Conservation (phyloP, 2,329 filamentous ascomycete species). For the Pseudocercospora musae region DNA sequence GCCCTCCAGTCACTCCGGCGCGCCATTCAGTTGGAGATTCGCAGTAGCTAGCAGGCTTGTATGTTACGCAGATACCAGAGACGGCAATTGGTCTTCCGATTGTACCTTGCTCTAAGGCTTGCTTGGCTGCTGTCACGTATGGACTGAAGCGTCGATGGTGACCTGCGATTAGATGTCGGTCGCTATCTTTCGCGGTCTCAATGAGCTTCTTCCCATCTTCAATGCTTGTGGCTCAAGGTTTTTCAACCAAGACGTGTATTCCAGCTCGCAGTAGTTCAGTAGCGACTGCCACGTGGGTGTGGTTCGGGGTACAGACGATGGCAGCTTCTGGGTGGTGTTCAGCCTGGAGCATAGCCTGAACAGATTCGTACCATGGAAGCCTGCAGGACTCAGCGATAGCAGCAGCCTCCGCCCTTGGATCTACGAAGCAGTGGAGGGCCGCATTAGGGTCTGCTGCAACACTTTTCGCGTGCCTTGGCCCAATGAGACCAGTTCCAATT, state of each 20-base stretch:
- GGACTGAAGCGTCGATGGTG: conserved; percentile 61
- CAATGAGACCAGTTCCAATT: conserved; percentile 50
- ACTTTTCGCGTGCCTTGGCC: conserved; percentile 49
- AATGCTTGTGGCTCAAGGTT: conserved; percentile 51
- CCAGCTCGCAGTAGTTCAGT: conserved; percentile 48
- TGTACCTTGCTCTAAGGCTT: conserved; percentile 38
- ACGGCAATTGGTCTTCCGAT: conserved; percentile 53
- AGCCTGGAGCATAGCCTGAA: conserved; percentile 45
- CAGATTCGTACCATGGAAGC: conserved; percentile 41
- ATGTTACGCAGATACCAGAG: conserved; percentile 54
- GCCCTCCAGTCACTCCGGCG: conserved; percentile 43
- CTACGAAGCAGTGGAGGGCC: conserved; percentile 46
- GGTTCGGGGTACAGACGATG: conserved; percentile 59
- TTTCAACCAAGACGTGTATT: conserved; percentile 57
- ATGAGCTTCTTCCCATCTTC: conserved; percentile 37
- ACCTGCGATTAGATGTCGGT: conserved; percentile 50
- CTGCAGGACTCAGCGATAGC: conserved; percentile 38
- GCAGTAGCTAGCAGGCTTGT: conserved; percentile 54
- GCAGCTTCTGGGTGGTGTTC: conserved; percentile 49
- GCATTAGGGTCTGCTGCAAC: conserved; percentile 39
- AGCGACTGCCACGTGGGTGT: conserved; percentile 53
- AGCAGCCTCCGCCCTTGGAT: conserved; percentile 42
- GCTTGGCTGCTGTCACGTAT: conserved; percentile 51
- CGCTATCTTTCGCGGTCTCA: conserved; percentile 19
- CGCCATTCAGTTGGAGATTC: conserved; percentile 50